Percentiles rank a stretch among this genome's conserved stretches.
phyloP scores from a whole-genome alignment of 257 asterid species.

The Phtheirospermum japonicum region DNA sequence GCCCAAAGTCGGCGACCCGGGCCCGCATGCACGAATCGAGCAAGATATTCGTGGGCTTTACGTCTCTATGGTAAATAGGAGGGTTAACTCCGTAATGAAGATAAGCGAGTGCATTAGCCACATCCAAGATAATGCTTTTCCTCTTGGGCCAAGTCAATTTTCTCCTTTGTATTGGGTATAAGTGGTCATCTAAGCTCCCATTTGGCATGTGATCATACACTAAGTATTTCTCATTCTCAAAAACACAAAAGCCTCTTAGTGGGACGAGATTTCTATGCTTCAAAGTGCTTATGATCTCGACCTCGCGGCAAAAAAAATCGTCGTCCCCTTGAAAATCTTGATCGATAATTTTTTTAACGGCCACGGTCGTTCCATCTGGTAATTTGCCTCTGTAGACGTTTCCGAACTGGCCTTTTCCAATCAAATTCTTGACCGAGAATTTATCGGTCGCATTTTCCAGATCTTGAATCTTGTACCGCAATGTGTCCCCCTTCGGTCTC shows the following conservation, averaged over 20 bases:
- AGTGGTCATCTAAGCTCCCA: conserved; percentile 44
- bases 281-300: conserved; percentile 51
- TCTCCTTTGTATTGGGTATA: conserved; percentile 28
- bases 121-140: conserved; percentile 57
- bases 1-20: conserved; percentile 56
- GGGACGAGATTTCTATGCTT: conserved; percentile 58
- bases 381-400: conserved; percentile 51
- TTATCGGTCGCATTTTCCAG: conserved; percentile 50
- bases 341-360: conserved; percentile 44
- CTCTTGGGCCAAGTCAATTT: conserved; percentile 52
- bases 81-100: conserved; percentile 65
- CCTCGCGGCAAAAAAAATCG: conserved; percentile 44
- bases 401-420: conserved; percentile 58
- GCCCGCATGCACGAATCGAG: conserved; percentile 57
- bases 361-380: conserved; percentile 46
- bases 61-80: conserved; percentile 61
- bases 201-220: conserved; percentile 64
- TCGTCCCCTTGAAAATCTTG: conserved; percentile 40
- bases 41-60: conserved; percentile 62
- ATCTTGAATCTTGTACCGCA: conserved; percentile 37
- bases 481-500: conserved; percentile 43
- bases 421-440: conserved; percentile 46
- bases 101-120: conserved; percentile 57
- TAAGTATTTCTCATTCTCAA: conserved; percentile 35
- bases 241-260: conserved; percentile 49